These are phyloP conservation scores for Colletotrichum tofieldiae DNA, from an alignment of 2,329 filamentous ascomycete genomes.

Conservation along the genomic window DNA sequence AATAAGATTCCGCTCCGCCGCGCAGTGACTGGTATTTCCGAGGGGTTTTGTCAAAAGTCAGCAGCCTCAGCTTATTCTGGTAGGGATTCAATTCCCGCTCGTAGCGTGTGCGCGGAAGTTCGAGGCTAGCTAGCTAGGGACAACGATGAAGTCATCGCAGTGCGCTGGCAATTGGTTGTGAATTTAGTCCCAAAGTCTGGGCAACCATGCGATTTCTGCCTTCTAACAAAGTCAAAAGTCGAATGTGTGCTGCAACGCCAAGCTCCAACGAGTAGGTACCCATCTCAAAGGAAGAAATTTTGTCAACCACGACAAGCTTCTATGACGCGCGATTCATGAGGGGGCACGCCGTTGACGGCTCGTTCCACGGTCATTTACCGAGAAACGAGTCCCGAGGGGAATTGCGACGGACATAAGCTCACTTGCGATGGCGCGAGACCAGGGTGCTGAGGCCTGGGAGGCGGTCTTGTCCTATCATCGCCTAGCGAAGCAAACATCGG, in stretches of 20 bases:
- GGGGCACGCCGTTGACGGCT: not conserved
- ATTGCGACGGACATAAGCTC: conserved; percentile 28
- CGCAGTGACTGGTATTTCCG: not conserved
- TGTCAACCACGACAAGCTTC: not conserved
- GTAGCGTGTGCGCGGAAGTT: conserved; percentile 31
- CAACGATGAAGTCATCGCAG: conserved; percentile 27
- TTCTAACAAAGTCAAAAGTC: not conserved
- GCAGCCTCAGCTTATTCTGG: not conserved
- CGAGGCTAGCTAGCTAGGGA: conserved; percentile 17
- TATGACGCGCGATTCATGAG: conserved; percentile 17
- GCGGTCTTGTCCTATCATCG: conserved; percentile 27
- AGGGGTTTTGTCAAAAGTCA: not conserved
- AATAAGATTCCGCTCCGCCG: not conserved
- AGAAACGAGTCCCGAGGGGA: not conserved
- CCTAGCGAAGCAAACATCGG: not conserved
- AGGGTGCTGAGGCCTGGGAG: conserved; percentile 12
- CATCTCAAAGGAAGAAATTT: accelerated
- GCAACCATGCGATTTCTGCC: not conserved
- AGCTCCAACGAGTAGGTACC: no score
- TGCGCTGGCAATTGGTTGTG: not conserved
- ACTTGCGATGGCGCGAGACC: conserved; percentile 27
- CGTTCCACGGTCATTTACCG: not conserved
- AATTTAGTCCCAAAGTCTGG: not conserved
- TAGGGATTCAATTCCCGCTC: not conserved
- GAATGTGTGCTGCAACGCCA: not conserved